phyloP scores from a whole-genome alignment of 441 rosid genomes.

The Jatropha podagrica region DNA sequence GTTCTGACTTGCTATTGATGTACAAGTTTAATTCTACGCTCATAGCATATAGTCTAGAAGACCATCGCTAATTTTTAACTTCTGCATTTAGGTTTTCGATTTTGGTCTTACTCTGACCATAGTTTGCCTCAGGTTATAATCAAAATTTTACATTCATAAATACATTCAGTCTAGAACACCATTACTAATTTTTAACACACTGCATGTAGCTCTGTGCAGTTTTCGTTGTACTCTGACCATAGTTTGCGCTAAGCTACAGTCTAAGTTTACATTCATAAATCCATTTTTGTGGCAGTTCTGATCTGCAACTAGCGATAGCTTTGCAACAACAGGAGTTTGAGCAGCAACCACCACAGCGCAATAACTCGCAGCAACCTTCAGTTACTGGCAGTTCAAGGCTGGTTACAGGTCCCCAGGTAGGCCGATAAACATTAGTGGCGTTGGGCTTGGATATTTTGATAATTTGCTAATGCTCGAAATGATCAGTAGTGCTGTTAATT shows the following conservation, averaged over 20 bases:
- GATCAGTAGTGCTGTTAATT: background rate
- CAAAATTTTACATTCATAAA: slow-evolving; percentile 4
- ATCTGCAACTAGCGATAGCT: slow-evolving; percentile 94
- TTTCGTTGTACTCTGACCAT: background rate
- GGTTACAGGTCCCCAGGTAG: slow-evolving; percentile 90
- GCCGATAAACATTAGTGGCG: background rate
- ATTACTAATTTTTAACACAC: too few species aligned
- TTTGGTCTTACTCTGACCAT: background rate
- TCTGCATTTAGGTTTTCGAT: background rate
- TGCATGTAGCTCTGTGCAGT: too few species aligned
- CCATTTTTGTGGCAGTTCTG: slow-evolving; percentile 58
- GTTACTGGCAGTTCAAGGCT: slow-evolving; percentile 52
- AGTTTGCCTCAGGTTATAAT: background rate
- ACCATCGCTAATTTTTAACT: background rate
- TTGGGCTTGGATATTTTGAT: slow-evolving; percentile 8
- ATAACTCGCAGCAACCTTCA: slow-evolving; percentile 53
- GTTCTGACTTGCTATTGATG: slow-evolving; percentile 17
- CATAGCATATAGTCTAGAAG: background rate
- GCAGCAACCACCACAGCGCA: slow-evolving; percentile 60
- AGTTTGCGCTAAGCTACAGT: background rate
- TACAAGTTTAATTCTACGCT: slow-evolving; percentile 15
- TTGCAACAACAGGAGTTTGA: slow-evolving; percentile 93
- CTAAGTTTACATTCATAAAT: slow-evolving; percentile 8
- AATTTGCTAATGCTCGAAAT: background rate
- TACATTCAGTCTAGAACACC: background rate